Conservation (phyloP, 1,284 basidiomycete species). For the Ganoderma lingzhi region DNA sequence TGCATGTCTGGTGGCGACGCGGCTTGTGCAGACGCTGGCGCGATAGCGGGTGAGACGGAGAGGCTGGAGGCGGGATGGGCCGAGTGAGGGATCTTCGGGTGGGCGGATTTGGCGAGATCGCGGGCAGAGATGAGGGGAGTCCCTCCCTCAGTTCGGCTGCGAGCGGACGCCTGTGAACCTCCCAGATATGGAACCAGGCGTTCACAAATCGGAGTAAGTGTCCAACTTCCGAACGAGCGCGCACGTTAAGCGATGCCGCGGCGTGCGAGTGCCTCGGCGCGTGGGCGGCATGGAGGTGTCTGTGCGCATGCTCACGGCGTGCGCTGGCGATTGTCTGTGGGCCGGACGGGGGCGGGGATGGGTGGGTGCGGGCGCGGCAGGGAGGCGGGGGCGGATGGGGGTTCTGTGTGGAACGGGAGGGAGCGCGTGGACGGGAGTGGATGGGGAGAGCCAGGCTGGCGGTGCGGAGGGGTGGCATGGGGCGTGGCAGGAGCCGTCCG, state of each 20-base stretch:
- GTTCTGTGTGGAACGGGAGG: constrained; percentile 17
- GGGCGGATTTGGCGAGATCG: constrained; percentile 34
- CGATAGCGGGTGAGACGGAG: constrained; percentile 23
- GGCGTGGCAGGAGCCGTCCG: constrained; percentile 24
- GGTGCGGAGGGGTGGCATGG: constrained; percentile 31
- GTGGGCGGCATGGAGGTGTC: not conserved
- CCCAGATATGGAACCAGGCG: constrained; percentile 24
- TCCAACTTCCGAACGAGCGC: constrained; percentile 20
- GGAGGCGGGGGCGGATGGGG: not conserved
- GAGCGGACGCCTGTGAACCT: constrained; percentile 29
- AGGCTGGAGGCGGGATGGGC: constrained; percentile 29
- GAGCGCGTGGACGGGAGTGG: constrained; percentile 20
- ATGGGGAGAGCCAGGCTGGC: constrained; percentile 14
- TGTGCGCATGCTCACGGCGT: not conserved
- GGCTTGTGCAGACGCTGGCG: constrained; percentile 12
- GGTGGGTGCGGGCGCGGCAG: constrained; percentile 6
- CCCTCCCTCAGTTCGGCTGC: constrained; percentile 35
- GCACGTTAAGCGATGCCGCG: constrained; percentile 1
- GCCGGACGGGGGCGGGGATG: not conserved
- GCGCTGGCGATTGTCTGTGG: not conserved
- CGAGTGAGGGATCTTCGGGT: constrained; percentile 38
- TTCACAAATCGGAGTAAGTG: constrained; percentile 26
- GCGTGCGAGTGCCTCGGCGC: not conserved
- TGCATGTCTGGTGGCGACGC: constrained; percentile 4
- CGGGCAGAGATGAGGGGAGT: constrained; percentile 36